These are phyloP conservation scores for Fusarium tuaranense DNA, from an alignment of 2,329 filamentous ascomycete genomes.

Conservation along the genomic window DNA sequence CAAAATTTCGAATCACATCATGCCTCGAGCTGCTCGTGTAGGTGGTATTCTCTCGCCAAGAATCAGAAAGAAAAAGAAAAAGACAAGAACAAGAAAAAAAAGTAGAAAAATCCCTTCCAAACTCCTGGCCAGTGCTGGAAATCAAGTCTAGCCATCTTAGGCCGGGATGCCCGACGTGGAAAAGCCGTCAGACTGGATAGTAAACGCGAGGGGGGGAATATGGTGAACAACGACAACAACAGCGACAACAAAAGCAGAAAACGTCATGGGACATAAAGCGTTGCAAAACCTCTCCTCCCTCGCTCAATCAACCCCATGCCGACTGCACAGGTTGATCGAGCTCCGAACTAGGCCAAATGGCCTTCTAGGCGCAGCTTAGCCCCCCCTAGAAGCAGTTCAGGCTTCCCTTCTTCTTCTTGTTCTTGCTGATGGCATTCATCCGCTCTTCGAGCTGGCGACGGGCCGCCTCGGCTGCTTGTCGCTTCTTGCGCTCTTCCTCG, in stretches of 20 bases:
- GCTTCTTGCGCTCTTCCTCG: constrained; percentile 95
- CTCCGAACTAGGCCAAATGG: constrained; percentile 17
- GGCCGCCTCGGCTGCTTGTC: constrained; percentile 89
- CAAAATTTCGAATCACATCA: constrained; percentile 37
- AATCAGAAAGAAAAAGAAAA: constrained; percentile 21
- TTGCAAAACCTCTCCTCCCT: constrained; percentile 23
- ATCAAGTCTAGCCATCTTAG: constrained; percentile 33
- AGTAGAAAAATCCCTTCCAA: constrained; percentile 37
- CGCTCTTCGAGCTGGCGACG: constrained; percentile 91
- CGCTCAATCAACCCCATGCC: constrained; percentile 19
- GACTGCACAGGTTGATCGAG: constrained; percentile 16
- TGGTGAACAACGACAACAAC: constrained; percentile 26
- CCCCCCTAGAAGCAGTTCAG: constrained; percentile 91
- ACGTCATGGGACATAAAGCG: constrained; percentile 42
- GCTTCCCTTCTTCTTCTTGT: constrained; percentile 95
- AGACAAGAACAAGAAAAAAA: background rate
- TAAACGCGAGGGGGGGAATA: constrained; percentile 44
- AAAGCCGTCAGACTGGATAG: constrained; percentile 32
- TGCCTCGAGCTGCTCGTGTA: constrained; percentile 44
- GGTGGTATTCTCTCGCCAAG: constrained; percentile 36
- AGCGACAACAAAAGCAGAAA: constrained; percentile 35
- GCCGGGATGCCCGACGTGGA: constrained; percentile 20
- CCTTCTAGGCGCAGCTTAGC: constrained; percentile 38
- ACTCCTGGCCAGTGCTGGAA: constrained; percentile 49
- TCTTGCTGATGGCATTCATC: constrained; percentile 89